phyloP scores from a whole-genome alignment of 371 early-diverging fungal genomes.

The Phascolomyces articulosus region DNA sequence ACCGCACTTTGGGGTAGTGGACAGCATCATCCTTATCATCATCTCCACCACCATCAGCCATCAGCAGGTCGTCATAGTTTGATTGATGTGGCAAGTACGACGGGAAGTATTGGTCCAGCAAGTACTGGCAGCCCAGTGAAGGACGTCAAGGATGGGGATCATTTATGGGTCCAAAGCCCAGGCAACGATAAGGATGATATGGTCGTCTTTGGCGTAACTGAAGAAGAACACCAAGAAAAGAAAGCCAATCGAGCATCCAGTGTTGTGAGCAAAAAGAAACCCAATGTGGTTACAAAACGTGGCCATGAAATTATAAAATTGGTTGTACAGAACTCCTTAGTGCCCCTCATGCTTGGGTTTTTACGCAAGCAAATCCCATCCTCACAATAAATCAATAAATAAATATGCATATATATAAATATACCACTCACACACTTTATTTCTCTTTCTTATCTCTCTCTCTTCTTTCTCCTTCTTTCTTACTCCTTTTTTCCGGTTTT shows the following conservation, averaged over 20 bases:
- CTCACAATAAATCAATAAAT: not conserved
- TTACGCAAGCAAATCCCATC: conserved; percentile 33
- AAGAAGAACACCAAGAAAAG: conserved; percentile 2
- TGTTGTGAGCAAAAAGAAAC: conserved; percentile 25
- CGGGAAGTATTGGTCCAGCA: too few relatives aligned
- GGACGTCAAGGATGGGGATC: conserved; percentile 13
- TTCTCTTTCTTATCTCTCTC: not conserved
- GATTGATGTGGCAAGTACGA: conserved; percentile 7
- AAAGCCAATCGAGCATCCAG: not conserved
- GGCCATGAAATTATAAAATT: conserved; percentile 60
- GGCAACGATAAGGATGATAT: conserved; percentile 11
- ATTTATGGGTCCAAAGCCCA: conserved; percentile 13
- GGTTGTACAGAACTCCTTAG: conserved; percentile 64
- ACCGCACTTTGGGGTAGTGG: not conserved
- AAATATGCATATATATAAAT: not conserved
- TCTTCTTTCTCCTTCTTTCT: conserved; percentile 1
- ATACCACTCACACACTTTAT: not conserved
- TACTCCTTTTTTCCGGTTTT: not conserved
- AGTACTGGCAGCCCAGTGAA: conserved; percentile 4
- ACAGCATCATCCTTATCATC: not conserved
- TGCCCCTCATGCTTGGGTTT: conserved; percentile 61
- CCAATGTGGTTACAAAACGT: conserved; percentile 51
- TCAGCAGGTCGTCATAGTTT: conserved; percentile 8
- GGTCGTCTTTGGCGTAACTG: not conserved
- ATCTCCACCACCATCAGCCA: too few relatives aligned